Evolutionary conservation across 2,329 filamentous ascomycete species (phyloP).

Genomic region (Aspergillus tubingensis): DNA sequence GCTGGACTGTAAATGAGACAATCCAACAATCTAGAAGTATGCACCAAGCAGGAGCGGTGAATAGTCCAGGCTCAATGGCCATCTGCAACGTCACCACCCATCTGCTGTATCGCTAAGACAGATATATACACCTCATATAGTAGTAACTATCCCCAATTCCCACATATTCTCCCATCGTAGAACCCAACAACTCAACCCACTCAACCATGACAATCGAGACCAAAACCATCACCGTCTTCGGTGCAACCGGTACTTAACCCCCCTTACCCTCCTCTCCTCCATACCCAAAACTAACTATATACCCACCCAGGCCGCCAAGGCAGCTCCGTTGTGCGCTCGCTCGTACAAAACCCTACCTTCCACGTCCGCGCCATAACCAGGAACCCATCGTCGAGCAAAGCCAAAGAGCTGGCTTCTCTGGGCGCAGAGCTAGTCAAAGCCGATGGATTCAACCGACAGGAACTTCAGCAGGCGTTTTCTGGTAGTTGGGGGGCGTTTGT

Average conservation of each 20-base stretch:
- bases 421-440: slow-evolving; percentile 31
- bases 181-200: neutral
- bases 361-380: slow-evolving; percentile 30
- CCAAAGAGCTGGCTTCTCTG: slow-evolving; percentile 19
- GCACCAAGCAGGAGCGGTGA: too few species aligned
- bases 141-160: neutral
- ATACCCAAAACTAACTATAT: neutral
- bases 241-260: slow-evolving; percentile 3
- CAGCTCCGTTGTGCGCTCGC: slow-evolving; percentile 29
- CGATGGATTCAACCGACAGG: slow-evolving; percentile 18
- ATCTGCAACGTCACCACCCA: too few species aligned
- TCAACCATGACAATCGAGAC: neutral
- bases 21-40: too few species aligned
- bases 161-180: neutral
- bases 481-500: slow-evolving; percentile 27
- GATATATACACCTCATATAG: too few species aligned
- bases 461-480: slow-evolving; percentile 26
- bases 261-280: too few species aligned
- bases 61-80: too few species aligned
- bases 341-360: slow-evolving; percentile 29
- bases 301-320: slow-evolving; percentile 24
- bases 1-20: too few species aligned
- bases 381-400: slow-evolving; percentile 24
- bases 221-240: slow-evolving; percentile 5
- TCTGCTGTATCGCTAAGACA: rapidly evolving